Conservation (phyloP, 2,329 filamentous ascomycete genomes). For the Kalmusia sp. region DNA sequence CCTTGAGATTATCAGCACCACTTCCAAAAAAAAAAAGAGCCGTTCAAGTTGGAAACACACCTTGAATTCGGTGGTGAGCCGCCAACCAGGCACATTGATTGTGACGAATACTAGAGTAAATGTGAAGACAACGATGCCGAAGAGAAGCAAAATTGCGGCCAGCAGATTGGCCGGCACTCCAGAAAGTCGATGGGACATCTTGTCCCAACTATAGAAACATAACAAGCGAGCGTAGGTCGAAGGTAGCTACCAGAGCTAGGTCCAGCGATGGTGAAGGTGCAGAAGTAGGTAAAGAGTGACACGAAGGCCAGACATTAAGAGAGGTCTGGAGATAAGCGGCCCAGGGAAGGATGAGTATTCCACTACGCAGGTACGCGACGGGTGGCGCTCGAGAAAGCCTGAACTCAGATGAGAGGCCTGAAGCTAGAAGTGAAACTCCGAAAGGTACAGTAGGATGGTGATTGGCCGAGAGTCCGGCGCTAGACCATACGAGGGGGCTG, state of each 20-base stretch:
- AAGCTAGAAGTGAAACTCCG: slow-evolving; percentile 1
- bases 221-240: slow-evolving; percentile 1
- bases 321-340: not conserved
- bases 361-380: not conserved
- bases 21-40: no score
- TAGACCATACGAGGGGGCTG: not conserved
- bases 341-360: not conserved
- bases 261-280: not conserved
- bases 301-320: not conserved
- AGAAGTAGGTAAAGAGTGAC: slow-evolving; percentile 1
- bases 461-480: slow-evolving; percentile 6
- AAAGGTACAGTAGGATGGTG: not conserved
- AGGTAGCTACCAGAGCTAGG: slow-evolving; percentile 2
- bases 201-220: slow-evolving; percentile 3
- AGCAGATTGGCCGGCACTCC: slow-evolving; percentile 2
- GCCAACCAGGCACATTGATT: slow-evolving; percentile 1
- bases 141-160: slow-evolving; percentile 4
- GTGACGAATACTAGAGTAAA: slow-evolving; percentile 2
- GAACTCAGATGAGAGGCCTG: not conserved
- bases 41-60: not conserved
- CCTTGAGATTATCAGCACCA: not conserved
- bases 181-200: slow-evolving; percentile 8
- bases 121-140: slow-evolving; percentile 3
- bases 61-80: slow-evolving; percentile 11
- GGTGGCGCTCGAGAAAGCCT: not conserved